Evolutionary conservation across 2,329 filamentous ascomycete genomes (phyloP).

Genomic region (Plenodomus biglobosus): DNA sequence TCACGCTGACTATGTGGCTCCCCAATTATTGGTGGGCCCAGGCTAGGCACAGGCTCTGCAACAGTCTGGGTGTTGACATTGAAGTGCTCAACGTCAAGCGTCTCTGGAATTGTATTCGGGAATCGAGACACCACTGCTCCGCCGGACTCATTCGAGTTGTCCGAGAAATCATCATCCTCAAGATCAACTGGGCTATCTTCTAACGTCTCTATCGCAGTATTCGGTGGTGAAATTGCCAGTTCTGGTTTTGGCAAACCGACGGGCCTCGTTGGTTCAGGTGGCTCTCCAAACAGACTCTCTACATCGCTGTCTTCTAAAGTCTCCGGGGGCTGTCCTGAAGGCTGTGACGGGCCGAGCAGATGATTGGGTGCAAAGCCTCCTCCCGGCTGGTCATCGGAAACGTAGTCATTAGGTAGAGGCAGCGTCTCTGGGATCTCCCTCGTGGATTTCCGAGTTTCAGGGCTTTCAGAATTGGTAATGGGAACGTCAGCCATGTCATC

Average conservation of each 20-base stretch:
- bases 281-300: background rate
- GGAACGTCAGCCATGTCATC: too few species aligned
- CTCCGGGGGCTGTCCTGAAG: background rate
- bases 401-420: background rate
- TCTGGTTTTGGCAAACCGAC: background rate
- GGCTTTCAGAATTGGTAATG: background rate
- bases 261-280: background rate
- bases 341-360: background rate
- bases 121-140: background rate
- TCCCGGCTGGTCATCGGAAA: background rate
- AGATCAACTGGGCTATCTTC: background rate
- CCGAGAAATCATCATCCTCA: background rate
- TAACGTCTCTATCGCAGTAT: background rate
- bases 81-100: background rate
- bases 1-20: background rate
- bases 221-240: background rate
- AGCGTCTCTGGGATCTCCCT: background rate
- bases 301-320: background rate
- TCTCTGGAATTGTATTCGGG: background rate
- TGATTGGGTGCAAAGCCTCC: background rate
- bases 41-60: too few species aligned
- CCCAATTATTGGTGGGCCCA: background rate
- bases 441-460: too few species aligned
- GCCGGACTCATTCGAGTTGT: background rate
- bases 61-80: background rate